These are phyloP conservation scores for Linum usitatissimum DNA, from an alignment of 345 rosid genomes.

Conservation along the genomic window DNA sequence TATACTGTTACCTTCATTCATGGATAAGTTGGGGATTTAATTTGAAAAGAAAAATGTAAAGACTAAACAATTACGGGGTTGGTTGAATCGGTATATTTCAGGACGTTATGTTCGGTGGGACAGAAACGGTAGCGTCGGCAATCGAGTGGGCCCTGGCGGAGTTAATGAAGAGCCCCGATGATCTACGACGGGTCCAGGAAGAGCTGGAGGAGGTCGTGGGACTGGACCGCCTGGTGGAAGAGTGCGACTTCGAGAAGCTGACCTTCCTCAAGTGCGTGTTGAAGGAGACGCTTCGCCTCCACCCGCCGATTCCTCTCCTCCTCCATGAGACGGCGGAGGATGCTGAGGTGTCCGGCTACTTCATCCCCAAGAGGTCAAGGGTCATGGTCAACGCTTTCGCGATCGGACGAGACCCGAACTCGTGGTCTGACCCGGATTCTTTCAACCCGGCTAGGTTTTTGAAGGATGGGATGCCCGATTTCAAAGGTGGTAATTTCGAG, in stretches of 20 bases:
- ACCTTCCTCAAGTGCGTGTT: conserved; percentile 49
- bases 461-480: conserved; percentile 52
- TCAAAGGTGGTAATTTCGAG: conserved; percentile 67
- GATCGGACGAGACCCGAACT: conserved; percentile 54
- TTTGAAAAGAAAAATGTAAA: too few species aligned
- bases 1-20: too few species aligned
- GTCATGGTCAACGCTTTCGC: conserved; percentile 74
- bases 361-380: conserved; percentile 53
- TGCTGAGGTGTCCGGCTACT: conserved; percentile 45
- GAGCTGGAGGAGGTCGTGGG: conserved; percentile 76
- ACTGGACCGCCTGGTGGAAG: conserved; percentile 59
- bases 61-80: neutral
- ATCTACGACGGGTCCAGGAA: conserved; percentile 51
- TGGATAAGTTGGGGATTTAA: too few species aligned
- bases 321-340: conserved; percentile 79
- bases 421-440: conserved; percentile 66
- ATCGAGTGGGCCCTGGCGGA: conserved; percentile 89
- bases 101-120: conserved; percentile 99
- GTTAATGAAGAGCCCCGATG: conserved; percentile 57
- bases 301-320: conserved; percentile 93
- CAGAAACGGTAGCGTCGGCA: conserved; percentile 90
- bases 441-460: conserved; percentile 72
- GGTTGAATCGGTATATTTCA: conserved; percentile 12
- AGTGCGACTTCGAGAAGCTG: conserved; percentile 55
- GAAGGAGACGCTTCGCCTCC: conserved; percentile 75